Evolutionary conservation across 192 early-diverging fungal genomes (phyloP), one percentile per base, ranked within the genome.

Genomic region (Kickxella alabastrina): DNA sequence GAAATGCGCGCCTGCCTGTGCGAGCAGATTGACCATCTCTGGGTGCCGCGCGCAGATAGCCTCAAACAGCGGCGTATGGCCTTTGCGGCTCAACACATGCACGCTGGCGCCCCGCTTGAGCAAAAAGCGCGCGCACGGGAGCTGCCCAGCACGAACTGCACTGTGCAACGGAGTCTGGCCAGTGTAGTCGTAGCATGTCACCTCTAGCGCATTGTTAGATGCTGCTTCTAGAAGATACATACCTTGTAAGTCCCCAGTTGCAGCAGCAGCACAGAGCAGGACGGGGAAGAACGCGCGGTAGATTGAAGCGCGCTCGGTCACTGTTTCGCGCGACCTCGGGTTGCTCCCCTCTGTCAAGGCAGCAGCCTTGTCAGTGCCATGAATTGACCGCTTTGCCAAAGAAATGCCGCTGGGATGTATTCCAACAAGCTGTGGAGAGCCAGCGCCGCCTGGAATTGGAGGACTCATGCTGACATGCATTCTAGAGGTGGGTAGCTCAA

Each of bases 61-160:
- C 54, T 92, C 86, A 59, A 81, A 93, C 6, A 99, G 63, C 2
- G 94, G 92, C 5, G 92, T 93, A 53, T 92, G 95, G 0, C 93
- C 91, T 38, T 83, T 80, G 26, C 85, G 77, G 73, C 97, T 95
- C 4, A 93, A 82, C 18, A 85, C 75, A 61, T 99, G 95, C 15
- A 97, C 88, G 26, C 87, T 90, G 4, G 93, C 91, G 3, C 97
- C 97, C 52, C 87, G 81, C 23, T 73, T 62, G 5, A 97, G 60
- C 40, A 97, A 54, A 41, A 87, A 92, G 31, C 87, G 79, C 0
- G 90, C 87, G 8, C 86, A 81, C 3, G 78, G 74, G 5, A 85
- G 56, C 50, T 92, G 84, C 14, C 88, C 87, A 21, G 87, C 85
- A 14, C 82, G 68, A 31, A 86, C 85, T 1, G 94, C 94, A 32